A percentile compares a stretch with the other conserved stretches of the same genome.
Evolutionary conservation across 108 stramenopile species (phyloP).

Genomic region (Aureococcus anophagefferens): DNA sequence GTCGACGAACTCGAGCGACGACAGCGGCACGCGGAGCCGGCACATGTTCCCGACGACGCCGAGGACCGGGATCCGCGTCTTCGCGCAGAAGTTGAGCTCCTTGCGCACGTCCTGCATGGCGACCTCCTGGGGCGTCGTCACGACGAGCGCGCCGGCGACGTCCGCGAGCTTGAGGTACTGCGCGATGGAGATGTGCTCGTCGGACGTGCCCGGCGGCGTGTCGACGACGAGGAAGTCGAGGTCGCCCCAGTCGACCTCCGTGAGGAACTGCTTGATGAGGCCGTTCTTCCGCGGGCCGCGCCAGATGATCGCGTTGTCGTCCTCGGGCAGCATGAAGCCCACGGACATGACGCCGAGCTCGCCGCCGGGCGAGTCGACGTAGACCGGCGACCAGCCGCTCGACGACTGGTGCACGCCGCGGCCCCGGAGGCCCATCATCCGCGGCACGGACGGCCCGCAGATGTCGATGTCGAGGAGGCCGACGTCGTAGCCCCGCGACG

Average conservation of each 20-base stretch:
- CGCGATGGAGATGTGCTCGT: constrained; percentile 97
- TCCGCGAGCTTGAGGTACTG: constrained; percentile 79
- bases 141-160: constrained; percentile 33
- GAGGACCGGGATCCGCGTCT: constrained; percentile 81
- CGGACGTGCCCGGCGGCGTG: constrained; percentile 97
- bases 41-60: constrained; percentile 99
- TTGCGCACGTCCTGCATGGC: constrained; percentile 96
- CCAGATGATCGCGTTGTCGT: constrained; percentile 95
- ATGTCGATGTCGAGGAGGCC: constrained; percentile 96
- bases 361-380: constrained; percentile 44
- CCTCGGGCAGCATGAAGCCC: constrained; percentile 83
- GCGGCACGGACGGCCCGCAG: constrained; percentile 91
- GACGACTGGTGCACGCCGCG: constrained; percentile 72
- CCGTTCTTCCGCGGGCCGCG: constrained; percentile 97
- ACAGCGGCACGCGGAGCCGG: constrained; percentile 47
- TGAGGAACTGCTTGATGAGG: constrained; percentile 96
- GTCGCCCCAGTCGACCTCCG: constrained; percentile 70
- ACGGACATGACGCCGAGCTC: constrained; percentile 95
- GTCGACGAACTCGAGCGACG: constrained; percentile 48
- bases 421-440: constrained; percentile 72
- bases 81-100: constrained; percentile 93
- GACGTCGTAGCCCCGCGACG: constrained; percentile 74
- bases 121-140: constrained; percentile 97
- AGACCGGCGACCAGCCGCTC: constrained; percentile 95
- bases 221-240: constrained; percentile 95